phyloP scores from a whole-genome alignment of 768 basidiomycete species.

The Boletus fagicola region DNA sequence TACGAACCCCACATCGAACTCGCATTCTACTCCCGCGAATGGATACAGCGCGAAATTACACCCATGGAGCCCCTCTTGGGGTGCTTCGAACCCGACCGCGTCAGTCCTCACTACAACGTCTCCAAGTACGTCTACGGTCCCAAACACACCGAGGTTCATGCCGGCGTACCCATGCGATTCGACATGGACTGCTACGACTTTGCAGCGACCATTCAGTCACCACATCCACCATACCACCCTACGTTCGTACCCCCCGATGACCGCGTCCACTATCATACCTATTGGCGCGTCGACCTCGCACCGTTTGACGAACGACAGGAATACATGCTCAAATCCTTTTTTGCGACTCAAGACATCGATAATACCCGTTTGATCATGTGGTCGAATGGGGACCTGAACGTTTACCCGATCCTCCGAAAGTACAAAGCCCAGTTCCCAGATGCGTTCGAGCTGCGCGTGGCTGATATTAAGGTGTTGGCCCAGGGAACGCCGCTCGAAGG shows the following conservation, averaged over 20 bases:
- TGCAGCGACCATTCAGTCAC: constrained; percentile 69
- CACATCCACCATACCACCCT: constrained; percentile 2
- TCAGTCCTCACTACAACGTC: constrained; percentile 68
- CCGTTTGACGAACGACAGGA: constrained; percentile 81
- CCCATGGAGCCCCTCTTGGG: constrained; percentile 60
- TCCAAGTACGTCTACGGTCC: constrained; percentile 62
- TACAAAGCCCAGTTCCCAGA: constrained; percentile 66
- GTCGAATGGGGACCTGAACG: constrained; percentile 80
- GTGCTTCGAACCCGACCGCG: constrained; percentile 65
- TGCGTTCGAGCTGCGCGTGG: constrained; percentile 66
- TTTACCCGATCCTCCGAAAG: constrained; percentile 52
- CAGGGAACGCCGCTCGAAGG: constrained; percentile 75
- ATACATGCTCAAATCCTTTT: constrained; percentile 89
- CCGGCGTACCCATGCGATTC: constrained; percentile 73
- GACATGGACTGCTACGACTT: constrained; percentile 93
- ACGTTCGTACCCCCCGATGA: constrained; percentile 32
- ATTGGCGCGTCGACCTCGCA: constrained; percentile 90
- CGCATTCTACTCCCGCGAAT: constrained; percentile 70
- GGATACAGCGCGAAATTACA: constrained; percentile 75
- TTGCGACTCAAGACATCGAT: constrained; percentile 80
- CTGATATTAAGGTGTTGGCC: constrained; percentile 67
- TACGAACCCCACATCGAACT: constrained; percentile 89
- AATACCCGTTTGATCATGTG: constrained; percentile 75
- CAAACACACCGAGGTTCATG: constrained; percentile 68
- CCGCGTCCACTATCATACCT: constrained; percentile 79